Evolutionary conservation across 139 green algal genomes (phyloP).

Genomic region (Auxenochlorella protothecoides): DNA sequence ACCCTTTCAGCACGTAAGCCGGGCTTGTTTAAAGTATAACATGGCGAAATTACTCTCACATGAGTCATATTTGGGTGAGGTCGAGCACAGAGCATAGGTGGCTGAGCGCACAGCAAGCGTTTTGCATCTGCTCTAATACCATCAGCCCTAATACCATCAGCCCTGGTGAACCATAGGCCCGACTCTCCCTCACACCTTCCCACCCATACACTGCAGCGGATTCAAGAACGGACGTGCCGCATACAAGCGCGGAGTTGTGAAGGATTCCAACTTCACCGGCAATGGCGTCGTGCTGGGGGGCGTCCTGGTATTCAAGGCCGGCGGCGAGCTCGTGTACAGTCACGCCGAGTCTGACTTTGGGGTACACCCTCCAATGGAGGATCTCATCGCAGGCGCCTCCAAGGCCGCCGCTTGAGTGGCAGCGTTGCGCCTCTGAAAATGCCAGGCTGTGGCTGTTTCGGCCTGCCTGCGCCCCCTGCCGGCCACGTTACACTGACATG

Average conservation of each 20-base stretch:
- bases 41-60: no score
- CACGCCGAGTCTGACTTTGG: conserved; percentile 30
- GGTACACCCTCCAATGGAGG: conserved; percentile 22
- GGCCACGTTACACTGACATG: no score
- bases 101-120: background rate
- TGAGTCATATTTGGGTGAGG: background rate
- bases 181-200: no score
- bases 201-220: background rate
- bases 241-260: conserved; percentile 10
- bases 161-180: no score
- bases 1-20: conserved; percentile 11
- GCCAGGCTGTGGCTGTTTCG: no score
- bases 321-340: conserved; percentile 17
- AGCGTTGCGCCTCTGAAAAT: no score
- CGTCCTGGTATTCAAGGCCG: conserved; percentile 19
- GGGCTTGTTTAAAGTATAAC: background rate
- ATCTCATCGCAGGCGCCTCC: conserved; percentile 10
- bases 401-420: background rate
- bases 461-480: no score
- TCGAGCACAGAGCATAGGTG: background rate
- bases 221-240: conserved; percentile 16
- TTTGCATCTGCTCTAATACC: background rate
- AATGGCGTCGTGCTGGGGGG: conserved; percentile 25
- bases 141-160: background rate
- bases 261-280: conserved; percentile 22